A percentile compares a stretch with the other conserved stretches of the same genome.
These are phyloP conservation scores for Fusarium circinatum DNA, from an alignment of 2,329 filamentous ascomycete species.

Conservation along the genomic window DNA sequence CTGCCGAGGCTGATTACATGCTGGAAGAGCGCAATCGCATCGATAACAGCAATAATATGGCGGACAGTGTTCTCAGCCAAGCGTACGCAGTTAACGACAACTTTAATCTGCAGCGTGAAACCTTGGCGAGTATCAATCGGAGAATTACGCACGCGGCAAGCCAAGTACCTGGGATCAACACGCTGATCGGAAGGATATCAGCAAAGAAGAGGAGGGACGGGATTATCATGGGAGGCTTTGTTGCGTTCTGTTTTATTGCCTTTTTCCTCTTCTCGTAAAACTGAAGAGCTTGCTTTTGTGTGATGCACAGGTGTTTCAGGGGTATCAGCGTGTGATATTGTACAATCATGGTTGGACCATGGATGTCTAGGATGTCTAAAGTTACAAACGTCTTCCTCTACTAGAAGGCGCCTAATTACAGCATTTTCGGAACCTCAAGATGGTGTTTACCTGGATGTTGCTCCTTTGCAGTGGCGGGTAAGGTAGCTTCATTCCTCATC, in stretches of 20 bases:
- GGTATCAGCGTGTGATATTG: constrained; percentile 52
- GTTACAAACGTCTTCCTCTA: constrained; percentile 38
- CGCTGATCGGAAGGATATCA: constrained; percentile 90
- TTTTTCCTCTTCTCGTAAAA: constrained; percentile 78
- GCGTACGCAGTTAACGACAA: constrained; percentile 96
- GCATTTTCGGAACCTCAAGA: constrained; percentile 42
- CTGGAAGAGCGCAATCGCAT: constrained; percentile 86
- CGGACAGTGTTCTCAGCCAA: constrained; percentile 91
- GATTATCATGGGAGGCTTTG: constrained; percentile 90
- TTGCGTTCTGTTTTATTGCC: constrained; percentile 89
- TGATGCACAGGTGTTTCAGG: constrained; percentile 50
- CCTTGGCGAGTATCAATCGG: constrained; percentile 86
- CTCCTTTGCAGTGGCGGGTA: constrained; percentile 50
- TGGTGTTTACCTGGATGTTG: constrained; percentile 47
- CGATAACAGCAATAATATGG: constrained; percentile 89
- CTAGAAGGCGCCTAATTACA: constrained; percentile 37
- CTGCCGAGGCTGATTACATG: constrained; percentile 96
- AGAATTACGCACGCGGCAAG: constrained; percentile 90
- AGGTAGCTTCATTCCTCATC: constrained; percentile 52
- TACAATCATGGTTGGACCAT: constrained; percentile 46
- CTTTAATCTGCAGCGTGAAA: constrained; percentile 88
- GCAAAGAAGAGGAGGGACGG: constrained; percentile 95
- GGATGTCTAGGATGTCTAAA: constrained; percentile 38
- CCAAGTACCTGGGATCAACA: constrained; percentile 92
- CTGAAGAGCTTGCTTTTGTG: constrained; percentile 17